Evolutionary conservation across 192 early-diverging fungal species (phyloP), one percentile per base, ranked within the genome.

Genomic region (Coemansia sp.): DNA sequence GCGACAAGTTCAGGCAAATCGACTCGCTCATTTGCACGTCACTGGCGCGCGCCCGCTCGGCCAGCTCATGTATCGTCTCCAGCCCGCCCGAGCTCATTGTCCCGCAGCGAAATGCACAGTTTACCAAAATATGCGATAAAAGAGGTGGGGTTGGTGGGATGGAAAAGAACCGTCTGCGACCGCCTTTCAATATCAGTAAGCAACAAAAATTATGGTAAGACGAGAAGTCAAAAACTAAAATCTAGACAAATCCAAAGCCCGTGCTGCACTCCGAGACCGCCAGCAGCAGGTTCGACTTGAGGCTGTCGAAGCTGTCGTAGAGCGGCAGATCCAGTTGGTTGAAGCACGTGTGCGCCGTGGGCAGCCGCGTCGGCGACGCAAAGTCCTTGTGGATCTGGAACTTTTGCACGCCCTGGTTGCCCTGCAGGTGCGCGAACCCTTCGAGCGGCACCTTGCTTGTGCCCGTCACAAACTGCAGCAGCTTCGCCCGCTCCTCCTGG

Each of bases 301-400:
- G 76, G 27, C 83, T 83, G 30, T 99, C 96, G 64, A 95, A 99
- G 28, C 79, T 83, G 52, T 91, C 90, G 54, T 95, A 99, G 52
- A 86, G 78, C 21, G 96, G 96, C 43, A 99, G 62, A 66, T 99
- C 96, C 23, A 99, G 73, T 82, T 99, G 96, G 67, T 99, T 99
- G 77, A 99, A 99, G 69, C 96, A 98, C 39, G 96, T 98, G 67
- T 98, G 96, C 10, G 96, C 96, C 14, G 89, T 91, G 12, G 96
- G 96, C 22, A 98, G 79, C n/a, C 96, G 82, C 29, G 84, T 80
- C 5, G 86, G 80, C 4, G 86, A 87, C 10, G 84, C 69, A 82
- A 91, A 95, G 74, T 95, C 94, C 75, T 93, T 95, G 79, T 97
- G 93, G 62, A 99, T 95, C 78, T 97, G 94, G 84, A 99, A 99